These are phyloP conservation scores for Fusarium oxysporum DNA, from an alignment of 2,329 filamentous ascomycete genomes.

Conservation along the genomic window DNA sequence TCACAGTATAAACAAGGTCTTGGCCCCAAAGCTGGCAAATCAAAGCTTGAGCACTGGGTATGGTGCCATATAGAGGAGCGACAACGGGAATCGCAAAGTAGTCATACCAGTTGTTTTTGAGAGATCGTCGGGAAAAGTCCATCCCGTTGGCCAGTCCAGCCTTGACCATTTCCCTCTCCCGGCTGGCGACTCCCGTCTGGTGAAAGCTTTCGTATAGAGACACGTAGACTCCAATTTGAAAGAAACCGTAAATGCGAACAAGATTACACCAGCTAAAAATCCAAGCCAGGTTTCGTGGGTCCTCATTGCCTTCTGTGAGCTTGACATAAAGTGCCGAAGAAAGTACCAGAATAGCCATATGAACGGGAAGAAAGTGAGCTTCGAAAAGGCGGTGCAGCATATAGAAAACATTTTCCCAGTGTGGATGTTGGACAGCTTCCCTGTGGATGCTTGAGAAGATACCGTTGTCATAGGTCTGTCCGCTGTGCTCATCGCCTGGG, in stretches of 20 bases:
- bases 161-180: conserved; percentile 74
- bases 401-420: conserved; percentile 67
- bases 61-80: conserved; percentile 74
- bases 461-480: conserved; percentile 59
- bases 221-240: conserved; percentile 72
- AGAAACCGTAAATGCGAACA: conserved; percentile 70
- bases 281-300: conserved; percentile 67
- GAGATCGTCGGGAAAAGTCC: conserved; percentile 70
- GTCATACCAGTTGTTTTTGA: conserved; percentile 69
- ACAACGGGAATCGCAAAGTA: conserved; percentile 75
- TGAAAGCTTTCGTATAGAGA: conserved; percentile 77
- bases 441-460: conserved; percentile 67
- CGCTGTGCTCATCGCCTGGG: conserved; percentile 52
- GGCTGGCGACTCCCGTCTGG: conserved; percentile 66
- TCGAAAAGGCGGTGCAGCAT: conserved; percentile 78
- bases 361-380: conserved; percentile 77
- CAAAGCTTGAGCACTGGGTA: conserved; percentile 75
- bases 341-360: conserved; percentile 73
- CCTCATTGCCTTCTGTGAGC: conserved; percentile 62
- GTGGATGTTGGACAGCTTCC: conserved; percentile 61
- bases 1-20: conserved; percentile 77
- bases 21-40: conserved; percentile 77
- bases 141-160: conserved; percentile 73
- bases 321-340: conserved; percentile 70
- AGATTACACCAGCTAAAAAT: conserved; percentile 70